Evolutionary conservation across 2,329 filamentous ascomycete species (phyloP), one percentile per base, ranked within the genome.

Genomic region (Rachicladosporium sp.): DNA sequence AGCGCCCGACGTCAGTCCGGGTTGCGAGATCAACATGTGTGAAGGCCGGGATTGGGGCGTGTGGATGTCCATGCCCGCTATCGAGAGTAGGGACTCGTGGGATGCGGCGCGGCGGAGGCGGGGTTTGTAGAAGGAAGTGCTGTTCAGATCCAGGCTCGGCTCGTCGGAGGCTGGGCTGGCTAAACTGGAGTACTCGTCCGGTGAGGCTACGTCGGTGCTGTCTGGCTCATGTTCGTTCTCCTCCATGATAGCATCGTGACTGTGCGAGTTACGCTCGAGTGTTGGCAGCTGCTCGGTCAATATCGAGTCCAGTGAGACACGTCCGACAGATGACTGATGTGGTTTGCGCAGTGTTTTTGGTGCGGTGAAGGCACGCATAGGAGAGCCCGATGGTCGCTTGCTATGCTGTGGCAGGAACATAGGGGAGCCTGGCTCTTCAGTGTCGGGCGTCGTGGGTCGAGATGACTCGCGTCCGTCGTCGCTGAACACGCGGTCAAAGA

Each of bases 51-150:
- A 71, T 51, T 80, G 79, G 4, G 93, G 69, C 3, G 57, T 59
- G 57, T 93, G 87, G 36, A 94, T 93, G 55, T 95, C 89, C 58
- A 94, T 80, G 2, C 86, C 87, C 0, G 80, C 76, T 2, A 94
- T 73, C 0, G 88, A 95, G 50, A 95, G 74, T 44, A 95, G 79
- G 11, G 85, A 93, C 57, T 95, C 88, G 50, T 93, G 86, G 1
- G 88, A 94, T 2, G 77, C 57, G 2, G 77, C 71, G 27, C 81
- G 78, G 31, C 76, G 81, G 3, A 44, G 27, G 44, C 42, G 38
- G 45, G 43, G 10, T 50, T 11, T 35, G 23, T 38, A 42, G 23
- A 42, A 32, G 13, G 27, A 31, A 6, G 40, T 33, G 15, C 10
- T 42, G 23, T 35, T 29, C 2, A 42, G 19, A 9, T 42, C 32